Percentiles rank a stretch among this genome's conserved stretches.
Evolutionary conservation across 2,329 filamentous ascomycete genomes (phyloP).

Genomic region (Epichloe glyceriae): DNA sequence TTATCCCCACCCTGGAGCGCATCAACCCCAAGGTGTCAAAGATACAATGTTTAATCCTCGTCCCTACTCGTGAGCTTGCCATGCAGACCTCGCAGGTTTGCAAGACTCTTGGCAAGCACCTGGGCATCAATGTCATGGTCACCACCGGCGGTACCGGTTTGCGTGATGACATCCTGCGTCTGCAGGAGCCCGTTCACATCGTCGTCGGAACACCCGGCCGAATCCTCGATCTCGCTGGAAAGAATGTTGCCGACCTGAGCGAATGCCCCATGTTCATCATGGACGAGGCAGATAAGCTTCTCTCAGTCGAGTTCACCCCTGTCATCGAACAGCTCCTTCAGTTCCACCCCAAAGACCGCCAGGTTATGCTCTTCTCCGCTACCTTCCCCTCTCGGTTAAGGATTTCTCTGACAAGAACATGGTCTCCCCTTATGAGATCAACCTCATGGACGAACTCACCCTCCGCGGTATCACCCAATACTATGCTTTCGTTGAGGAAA

Average conservation of each 20-base stretch:
- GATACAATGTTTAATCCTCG: conserved; percentile 90
- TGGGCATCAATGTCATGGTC: conserved; percentile 98
- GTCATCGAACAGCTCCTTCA: conserved; percentile 92
- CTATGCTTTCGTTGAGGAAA: conserved; percentile 98
- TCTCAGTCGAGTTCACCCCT: conserved; percentile 92
- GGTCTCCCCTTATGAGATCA: conserved; percentile 93
- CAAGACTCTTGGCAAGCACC: conserved; percentile 94
- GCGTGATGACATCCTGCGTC: conserved; percentile 89
- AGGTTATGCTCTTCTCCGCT: conserved; percentile 98
- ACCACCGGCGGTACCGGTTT: conserved; percentile 92
- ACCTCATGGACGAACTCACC: conserved; percentile 98
- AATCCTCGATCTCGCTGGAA: conserved; percentile 91
- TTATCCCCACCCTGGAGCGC: conserved; percentile 87
- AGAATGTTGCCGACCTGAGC: conserved; percentile 90
- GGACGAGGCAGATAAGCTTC: conserved; percentile 97
- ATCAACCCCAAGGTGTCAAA: conserved; percentile 96
- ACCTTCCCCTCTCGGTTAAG: conserved; percentile 95
- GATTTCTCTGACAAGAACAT: conserved; percentile 98
- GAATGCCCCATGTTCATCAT: conserved; percentile 98
- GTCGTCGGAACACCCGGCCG: conserved; percentile 93
- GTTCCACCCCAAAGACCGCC: conserved; percentile 92
- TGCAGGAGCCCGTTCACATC: conserved; percentile 91
- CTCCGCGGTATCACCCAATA: conserved; percentile 97
- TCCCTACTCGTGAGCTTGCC: conserved; percentile 91
- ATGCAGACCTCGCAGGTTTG: conserved; percentile 98